Base-by-base conservation (phyloP, 805 yeast genomes). In the Candida nonsorbophila region DNA sequence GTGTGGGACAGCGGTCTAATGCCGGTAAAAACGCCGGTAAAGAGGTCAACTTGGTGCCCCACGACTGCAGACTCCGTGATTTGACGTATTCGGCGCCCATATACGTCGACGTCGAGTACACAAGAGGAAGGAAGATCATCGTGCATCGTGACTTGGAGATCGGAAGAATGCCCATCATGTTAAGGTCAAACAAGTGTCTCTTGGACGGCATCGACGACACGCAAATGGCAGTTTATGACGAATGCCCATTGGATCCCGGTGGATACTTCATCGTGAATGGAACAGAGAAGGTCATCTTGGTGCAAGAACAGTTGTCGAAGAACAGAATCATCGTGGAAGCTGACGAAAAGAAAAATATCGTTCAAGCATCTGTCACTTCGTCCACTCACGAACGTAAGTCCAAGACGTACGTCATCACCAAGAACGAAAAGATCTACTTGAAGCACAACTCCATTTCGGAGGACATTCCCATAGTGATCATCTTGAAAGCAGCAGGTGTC, bases 81-180 rank as follows among this genome's bases (percentile, higher is more conserved):
- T 69, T 88, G 64, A 86, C 97, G 0, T 90, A 90, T 48, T 80
- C 94, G 25, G 97, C 97, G 1, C 97, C 97, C 2, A 84, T 90
- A 21, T 84, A 80, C 46, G 98, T 90, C 27, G 98, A 92, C 60
- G 95, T 92, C 14, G 98, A 92, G 51, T 92, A 92, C 52, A 92
- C 97, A 0, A 73, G 97, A 53, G 98, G 97, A 20, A 70, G 90
- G 40, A 87, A 86, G 55, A 84, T 92, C 53, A 84, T 90, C 43
- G 76, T 85, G 67, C 90, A 86, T 45, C 73, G 83, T 46, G 94
- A 86, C 50, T 72, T 92, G 36, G 97, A 88, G 53, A 90, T 92
- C 37, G 99, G 98, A 20, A 75, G 95, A 49, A 92, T 92, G 96
- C 98, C 98, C n/a, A 79, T 92, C 47, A 92, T 92, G 98, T 69